Conservation (phyloP, 176 grass and related monocot species). For the Musa itinerans region DNA sequence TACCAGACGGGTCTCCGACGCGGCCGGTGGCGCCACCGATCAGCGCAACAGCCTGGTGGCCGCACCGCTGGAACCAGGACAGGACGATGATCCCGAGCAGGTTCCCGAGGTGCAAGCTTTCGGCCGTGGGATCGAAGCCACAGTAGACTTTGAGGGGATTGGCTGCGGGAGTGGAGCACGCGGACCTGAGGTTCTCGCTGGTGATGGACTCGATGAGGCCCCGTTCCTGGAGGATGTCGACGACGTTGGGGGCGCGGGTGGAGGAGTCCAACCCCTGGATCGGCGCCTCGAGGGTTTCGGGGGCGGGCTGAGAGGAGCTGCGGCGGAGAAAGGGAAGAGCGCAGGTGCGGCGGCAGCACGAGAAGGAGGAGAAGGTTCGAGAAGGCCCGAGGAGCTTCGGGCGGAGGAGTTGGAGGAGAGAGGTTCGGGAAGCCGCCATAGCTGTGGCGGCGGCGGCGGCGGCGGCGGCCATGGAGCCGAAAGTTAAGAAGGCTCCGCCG, state of each 20-base stretch:
- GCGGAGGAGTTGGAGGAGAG: constrained; percentile 35
- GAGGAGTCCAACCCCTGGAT: neutral
- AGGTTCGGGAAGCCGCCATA: neutral
- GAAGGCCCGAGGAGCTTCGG: constrained; percentile 22
- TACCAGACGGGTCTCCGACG: constrained; percentile 73
- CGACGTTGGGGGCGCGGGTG: constrained; percentile 29
- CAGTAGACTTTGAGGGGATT: constrained; percentile 66
- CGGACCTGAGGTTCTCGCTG: constrained; percentile 43
- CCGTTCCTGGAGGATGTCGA: constrained; percentile 73
- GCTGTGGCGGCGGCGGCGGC: neutral
- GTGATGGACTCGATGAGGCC: constrained; percentile 75
- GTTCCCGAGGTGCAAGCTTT: constrained; percentile 88
- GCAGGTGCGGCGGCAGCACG: neutral
- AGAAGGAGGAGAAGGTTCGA: constrained; percentile 9
- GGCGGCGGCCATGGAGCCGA: neutral
- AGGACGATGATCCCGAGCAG: constrained; percentile 73
- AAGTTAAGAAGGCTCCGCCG: neutral
- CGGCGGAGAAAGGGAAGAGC: constrained; percentile 17
- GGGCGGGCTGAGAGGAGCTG: constrained; percentile 3
- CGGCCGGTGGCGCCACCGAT: constrained; percentile 75
- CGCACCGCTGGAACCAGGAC: constrained; percentile 90
- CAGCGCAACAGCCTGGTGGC: constrained; percentile 64
- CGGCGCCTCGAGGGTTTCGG: neutral
- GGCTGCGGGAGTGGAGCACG: constrained; percentile 5
- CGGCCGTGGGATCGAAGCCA: constrained; percentile 80